These are phyloP conservation scores for Sisymbrium irio DNA, from an alignment of 345 rosid species.

Conservation along the genomic window DNA sequence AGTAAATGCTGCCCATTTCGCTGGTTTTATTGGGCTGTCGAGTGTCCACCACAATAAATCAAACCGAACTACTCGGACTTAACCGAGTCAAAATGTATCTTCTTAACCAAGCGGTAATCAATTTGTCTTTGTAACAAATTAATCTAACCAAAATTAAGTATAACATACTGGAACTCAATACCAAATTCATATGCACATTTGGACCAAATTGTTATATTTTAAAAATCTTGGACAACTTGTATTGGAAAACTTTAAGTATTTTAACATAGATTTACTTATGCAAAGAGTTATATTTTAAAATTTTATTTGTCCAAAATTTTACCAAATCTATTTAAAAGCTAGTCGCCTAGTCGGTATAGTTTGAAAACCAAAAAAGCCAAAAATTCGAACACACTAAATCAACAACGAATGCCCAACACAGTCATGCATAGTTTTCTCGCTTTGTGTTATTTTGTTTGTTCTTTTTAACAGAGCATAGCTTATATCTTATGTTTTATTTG, in stretches of 20 bases:
- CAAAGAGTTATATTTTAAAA: not conserved
- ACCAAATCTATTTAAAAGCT: too few relatives aligned
- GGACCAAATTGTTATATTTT: too few relatives aligned
- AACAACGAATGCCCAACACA: not conserved
- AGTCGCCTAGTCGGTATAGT: too few relatives aligned
- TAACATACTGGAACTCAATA: not conserved
- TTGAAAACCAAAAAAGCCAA: too few relatives aligned
- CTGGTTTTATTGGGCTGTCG: not conserved
- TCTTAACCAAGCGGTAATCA: not conserved
- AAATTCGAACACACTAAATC: not conserved
- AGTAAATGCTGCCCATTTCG: not conserved
- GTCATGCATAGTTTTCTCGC: not conserved
- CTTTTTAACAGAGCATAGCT: not conserved
- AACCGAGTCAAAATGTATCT: not conserved
- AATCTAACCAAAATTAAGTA: not conserved
- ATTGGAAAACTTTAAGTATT: not conserved
- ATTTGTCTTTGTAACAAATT: not conserved
- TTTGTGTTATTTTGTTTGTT: not conserved
- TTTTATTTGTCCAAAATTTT: not conserved
- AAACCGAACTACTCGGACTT: not conserved
- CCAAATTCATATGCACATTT: not conserved
- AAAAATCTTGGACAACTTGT: too few relatives aligned
- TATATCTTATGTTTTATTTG: not conserved
- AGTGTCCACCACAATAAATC: not conserved
- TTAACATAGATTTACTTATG: not conserved